Percentiles rank a stretch among this genome's conserved stretches.
These are phyloP conservation scores for Boletus speciosus DNA, from an alignment of 768 basidiomycete species.

Conservation along the genomic window DNA sequence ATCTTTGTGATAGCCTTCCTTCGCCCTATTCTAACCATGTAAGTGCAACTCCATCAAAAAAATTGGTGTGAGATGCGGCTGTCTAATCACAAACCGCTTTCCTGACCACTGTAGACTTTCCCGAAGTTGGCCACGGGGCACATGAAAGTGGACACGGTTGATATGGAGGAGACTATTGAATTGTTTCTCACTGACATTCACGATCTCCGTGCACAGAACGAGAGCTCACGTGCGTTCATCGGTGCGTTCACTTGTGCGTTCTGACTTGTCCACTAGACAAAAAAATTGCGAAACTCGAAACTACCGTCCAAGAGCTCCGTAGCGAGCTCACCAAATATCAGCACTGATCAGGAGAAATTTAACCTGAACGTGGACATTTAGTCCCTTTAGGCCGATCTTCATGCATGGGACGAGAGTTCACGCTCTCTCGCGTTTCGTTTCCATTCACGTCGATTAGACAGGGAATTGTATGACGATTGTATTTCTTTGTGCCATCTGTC, in stretches of 20 bases:
- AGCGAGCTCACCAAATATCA: not conserved
- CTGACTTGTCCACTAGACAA: conserved; percentile 1
- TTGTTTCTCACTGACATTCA: not conserved
- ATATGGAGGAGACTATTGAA: not conserved
- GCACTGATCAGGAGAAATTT: not conserved
- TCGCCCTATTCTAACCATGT: not conserved
- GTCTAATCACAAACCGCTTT: not conserved
- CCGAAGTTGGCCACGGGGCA: not conserved
- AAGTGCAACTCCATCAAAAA: not conserved
- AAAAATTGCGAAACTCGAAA: not conserved
- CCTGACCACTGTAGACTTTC: not conserved
- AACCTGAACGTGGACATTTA: not conserved
- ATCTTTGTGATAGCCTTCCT: conserved; percentile 2
- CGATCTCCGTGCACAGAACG: not conserved
- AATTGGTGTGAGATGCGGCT: too few relatives aligned
- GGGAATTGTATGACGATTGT: too few relatives aligned
- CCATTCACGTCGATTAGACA: too few relatives aligned
- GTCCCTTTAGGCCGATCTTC: conserved; percentile 3
- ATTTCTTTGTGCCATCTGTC: not conserved
- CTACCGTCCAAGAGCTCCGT: conserved; percentile 2
- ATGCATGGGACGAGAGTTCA: not conserved
- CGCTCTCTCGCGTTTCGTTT: not conserved
- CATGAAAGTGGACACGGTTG: too few relatives aligned
- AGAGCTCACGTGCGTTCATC: conserved; percentile 1
- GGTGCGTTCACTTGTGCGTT: too few relatives aligned